Evolutionary conservation across 2,329 filamentous ascomycete species (phyloP), one percentile per base, ranked within the genome.

Genomic region (Beauveria pseudobassiana): DNA sequence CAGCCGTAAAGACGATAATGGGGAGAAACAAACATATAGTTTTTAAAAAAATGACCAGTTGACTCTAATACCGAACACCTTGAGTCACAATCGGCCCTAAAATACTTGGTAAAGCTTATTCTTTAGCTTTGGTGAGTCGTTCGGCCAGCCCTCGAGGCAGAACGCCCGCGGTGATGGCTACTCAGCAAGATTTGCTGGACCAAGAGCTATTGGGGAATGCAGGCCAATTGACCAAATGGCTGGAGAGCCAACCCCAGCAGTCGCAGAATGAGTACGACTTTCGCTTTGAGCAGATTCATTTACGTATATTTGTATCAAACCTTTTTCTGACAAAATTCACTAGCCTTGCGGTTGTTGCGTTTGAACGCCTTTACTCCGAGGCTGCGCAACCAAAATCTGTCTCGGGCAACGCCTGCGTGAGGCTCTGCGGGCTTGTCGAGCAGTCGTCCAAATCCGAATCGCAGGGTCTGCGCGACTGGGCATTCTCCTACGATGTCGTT

Each of bases 351-450:
- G 67, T 76, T 63, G 69, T 69, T 40, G 69, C 83, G 5, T 84
- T 84, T 67, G 68, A 77, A 16, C 73, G 74, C 54, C 76, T 85
- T 12, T 73, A 85, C 5, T 67, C 71, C 18, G 75, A 76, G 62
- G 81, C 82, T 30, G 76, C 78, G 10, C 80, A 82, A 67, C 82
- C 83, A 14, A 81, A 80, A 58, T 79, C 81, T 59, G 75, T 77
- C 28, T 85, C 82, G 5, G 82, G 82, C 14, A 80, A 84, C 67
- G 79, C 82, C 16, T 87, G 71, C 65, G 67, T 82, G 64, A 84
- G 82, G 68, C 78, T 87, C 22, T 87, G 83, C 65, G 82, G 84
- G 38, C 86, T 87, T 64, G 78, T 87, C 63, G 83, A 87, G 67
- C 80, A 83, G 63, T 82, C 82, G 58, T 79, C 78, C 64, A 82